phyloP scores from a whole-genome alignment of 2,329 filamentous ascomycete species.

The Trichoderma sp. region DNA sequence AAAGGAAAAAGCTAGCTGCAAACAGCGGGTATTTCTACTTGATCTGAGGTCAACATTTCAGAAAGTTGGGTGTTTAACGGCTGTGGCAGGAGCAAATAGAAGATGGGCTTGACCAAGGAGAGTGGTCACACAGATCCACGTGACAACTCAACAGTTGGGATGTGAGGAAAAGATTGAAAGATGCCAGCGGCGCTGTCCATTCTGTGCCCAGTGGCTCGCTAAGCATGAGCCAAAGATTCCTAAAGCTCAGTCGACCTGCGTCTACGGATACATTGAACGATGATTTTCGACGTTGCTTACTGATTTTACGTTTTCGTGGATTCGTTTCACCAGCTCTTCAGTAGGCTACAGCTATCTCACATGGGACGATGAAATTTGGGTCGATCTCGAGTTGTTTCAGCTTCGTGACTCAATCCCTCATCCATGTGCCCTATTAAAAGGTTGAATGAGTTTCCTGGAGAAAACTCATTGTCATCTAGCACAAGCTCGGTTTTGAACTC shows the following conservation, averaged over 20 bases:
- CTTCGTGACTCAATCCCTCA: not conserved
- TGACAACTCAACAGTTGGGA: slow-evolving; percentile 39
- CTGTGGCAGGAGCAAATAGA: not conserved
- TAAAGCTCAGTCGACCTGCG: slow-evolving; percentile 43
- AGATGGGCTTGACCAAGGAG: not conserved
- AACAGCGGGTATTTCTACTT: not conserved
- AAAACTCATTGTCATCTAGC: not conserved
- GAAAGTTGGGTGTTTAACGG: too few species aligned
- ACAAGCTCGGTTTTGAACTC: not conserved
- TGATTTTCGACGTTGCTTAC: slow-evolving; percentile 67
- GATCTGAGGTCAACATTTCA: too few species aligned
- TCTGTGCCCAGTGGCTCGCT: slow-evolving; percentile 27
- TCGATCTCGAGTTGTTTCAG: not conserved
- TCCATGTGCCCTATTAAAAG: not conserved
- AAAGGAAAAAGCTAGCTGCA: not conserved
- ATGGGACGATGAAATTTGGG: not conserved
- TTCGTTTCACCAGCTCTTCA: not conserved
- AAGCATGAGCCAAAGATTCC: slow-evolving; percentile 53
- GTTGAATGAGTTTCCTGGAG: not conserved
- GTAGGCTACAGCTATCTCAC: not conserved
- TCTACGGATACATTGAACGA: slow-evolving; percentile 40
- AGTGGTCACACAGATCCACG: not conserved
- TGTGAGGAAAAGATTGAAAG: slow-evolving; percentile 55
- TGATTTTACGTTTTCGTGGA: not conserved
- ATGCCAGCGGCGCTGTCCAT: slow-evolving; percentile 33